Percentiles rank a stretch among this genome's conserved stretches.
These are phyloP conservation scores for Microbotryomycetes sp. DNA, from an alignment of 1,284 basidiomycete genomes.

Conservation along the genomic window DNA sequence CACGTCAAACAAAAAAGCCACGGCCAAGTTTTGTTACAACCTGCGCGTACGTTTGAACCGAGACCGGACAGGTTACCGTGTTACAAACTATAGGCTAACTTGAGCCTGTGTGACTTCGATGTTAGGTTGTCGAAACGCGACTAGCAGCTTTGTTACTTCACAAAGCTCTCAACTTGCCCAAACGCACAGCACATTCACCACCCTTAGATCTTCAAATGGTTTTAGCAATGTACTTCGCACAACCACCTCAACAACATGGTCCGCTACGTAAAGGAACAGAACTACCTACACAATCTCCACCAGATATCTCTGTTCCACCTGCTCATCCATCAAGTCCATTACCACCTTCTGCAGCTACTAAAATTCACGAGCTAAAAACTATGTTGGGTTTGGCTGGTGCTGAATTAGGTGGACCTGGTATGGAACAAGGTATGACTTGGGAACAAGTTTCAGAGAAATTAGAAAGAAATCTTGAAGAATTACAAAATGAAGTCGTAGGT, in stretches of 20 bases:
- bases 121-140: constrained; percentile 64
- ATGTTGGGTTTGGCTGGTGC: constrained; percentile 27
- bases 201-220: constrained; percentile 24
- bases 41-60: constrained; percentile 51
- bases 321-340: constrained; percentile 21
- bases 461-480: constrained; percentile 13
- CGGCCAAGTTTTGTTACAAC: constrained; percentile 72
- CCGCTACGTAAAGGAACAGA: constrained; percentile 17
- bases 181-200: not conserved
- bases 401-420: constrained; percentile 27
- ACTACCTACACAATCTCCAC: constrained; percentile 16
- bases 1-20: constrained; percentile 61
- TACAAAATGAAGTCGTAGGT: constrained; percentile 18
- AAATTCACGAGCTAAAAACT: constrained; percentile 26
- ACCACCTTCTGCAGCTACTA: constrained; percentile 15
- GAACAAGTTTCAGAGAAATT: constrained; percentile 27
- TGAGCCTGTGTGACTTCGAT: not conserved
- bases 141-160: constrained; percentile 68
- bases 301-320: constrained; percentile 16
- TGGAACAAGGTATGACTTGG: constrained; percentile 33
- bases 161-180: constrained; percentile 24
- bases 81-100: not conserved
- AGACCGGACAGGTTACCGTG: not conserved
- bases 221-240: constrained; percentile 21
- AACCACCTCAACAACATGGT: constrained; percentile 15